Conservation (phyloP, 768 basidiomycete genomes). For the Lentinula sp. region DNA sequence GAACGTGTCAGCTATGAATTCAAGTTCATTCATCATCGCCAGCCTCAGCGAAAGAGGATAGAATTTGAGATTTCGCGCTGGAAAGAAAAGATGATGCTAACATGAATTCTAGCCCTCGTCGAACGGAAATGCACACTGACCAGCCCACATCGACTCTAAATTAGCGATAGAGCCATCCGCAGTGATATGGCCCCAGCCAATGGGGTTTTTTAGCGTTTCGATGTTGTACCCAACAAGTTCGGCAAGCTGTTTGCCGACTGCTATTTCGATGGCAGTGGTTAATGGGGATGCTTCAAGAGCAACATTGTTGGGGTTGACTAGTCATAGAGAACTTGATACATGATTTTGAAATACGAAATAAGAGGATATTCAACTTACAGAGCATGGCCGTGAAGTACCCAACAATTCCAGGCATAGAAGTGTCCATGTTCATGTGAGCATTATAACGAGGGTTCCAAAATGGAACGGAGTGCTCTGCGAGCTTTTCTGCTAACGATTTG, state of each 20-base stretch:
- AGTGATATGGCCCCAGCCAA: slow-evolving; percentile 38
- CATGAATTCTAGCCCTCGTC: neutral
- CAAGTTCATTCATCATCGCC: slow-evolving; percentile 26
- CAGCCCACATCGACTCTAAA: slow-evolving; percentile 37
- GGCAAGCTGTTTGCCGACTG: slow-evolving; percentile 24
- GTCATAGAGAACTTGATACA: slow-evolving; percentile 13
- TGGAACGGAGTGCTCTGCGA: neutral
- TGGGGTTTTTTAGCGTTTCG: neutral
- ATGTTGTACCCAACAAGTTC: slow-evolving; percentile 31
- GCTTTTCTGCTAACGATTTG: neutral
- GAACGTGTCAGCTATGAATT: slow-evolving; percentile 26
- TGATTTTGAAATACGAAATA: too few species aligned
- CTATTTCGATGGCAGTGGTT: slow-evolving; percentile 22
- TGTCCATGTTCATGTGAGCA: slow-evolving; percentile 1
- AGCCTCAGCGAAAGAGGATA: slow-evolving; percentile 32
- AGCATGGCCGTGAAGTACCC: neutral
- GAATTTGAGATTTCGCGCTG: slow-evolving; percentile 42
- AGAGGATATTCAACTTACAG: neutral
- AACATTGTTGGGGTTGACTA: slow-evolving; percentile 40
- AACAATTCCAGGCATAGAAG: neutral
- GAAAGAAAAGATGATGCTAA: slow-evolving; percentile 4
- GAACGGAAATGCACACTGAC: slow-evolving; percentile 11
- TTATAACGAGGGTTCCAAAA: neutral
- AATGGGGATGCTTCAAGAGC: slow-evolving; percentile 33
- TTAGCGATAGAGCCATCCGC: slow-evolving; percentile 40